phyloP scores from a whole-genome alignment of 805 yeast genomes.

The Myxozyma vanderwaltii region DNA sequence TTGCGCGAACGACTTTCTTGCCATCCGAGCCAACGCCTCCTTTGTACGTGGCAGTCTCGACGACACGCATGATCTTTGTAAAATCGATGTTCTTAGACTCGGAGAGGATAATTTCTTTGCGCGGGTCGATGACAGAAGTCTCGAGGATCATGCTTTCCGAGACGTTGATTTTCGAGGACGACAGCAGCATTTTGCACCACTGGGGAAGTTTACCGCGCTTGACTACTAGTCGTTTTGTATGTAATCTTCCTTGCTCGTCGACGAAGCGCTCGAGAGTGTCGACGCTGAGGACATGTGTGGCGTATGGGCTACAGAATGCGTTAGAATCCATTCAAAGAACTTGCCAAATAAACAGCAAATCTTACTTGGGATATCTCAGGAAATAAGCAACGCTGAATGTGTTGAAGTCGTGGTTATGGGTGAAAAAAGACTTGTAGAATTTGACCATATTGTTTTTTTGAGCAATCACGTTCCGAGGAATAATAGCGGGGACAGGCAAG shows the following conservation, averaged over 20 bases:
- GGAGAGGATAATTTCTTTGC: constrained; percentile 55
- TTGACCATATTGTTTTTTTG: constrained; percentile 26
- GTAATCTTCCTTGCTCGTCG: constrained; percentile 63
- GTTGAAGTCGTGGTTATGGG: constrained; percentile 32
- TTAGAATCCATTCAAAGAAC: background rate
- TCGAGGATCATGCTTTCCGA: constrained; percentile 83
- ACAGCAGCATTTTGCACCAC: constrained; percentile 76
- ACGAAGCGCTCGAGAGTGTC: constrained; percentile 70
- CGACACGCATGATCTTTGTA: constrained; percentile 71
- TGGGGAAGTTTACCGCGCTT: constrained; percentile 80
- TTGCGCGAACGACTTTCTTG: constrained; percentile 54
- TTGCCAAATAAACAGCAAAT: background rate
- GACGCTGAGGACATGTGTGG: constrained; percentile 78
- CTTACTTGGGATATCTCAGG: constrained; percentile 34
- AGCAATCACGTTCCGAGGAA: constrained; percentile 1
- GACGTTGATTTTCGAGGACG: constrained; percentile 47
- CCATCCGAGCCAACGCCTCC: constrained; percentile 36
- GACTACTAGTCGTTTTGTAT: constrained; percentile 70
- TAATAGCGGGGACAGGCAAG: background rate
- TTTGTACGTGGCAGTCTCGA: constrained; percentile 67
- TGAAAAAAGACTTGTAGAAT: constrained; percentile 25
- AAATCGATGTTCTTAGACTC: constrained; percentile 87
- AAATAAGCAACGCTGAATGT: constrained; percentile 30
- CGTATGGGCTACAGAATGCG: constrained; percentile 61
- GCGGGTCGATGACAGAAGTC: constrained; percentile 70